Conservation (phyloP, 257 asterid species). For the Solanum acaule region DNA sequence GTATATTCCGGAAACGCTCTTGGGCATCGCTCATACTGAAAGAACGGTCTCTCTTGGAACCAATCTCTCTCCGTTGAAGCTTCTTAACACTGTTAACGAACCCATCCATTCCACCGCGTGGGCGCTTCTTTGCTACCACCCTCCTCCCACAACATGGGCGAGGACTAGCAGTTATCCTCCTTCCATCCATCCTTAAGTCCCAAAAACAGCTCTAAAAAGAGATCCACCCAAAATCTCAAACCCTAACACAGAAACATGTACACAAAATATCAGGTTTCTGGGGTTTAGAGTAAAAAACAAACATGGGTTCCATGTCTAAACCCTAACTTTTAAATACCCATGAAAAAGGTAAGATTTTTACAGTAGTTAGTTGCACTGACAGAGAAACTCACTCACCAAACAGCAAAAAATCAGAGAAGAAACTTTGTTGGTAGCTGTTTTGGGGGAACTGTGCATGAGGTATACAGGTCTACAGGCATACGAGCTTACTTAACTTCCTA, state of each 20-base stretch:
- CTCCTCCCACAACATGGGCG: slow-evolving; percentile 6
- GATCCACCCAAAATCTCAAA: neutral
- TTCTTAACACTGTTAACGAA: slow-evolving; percentile 82
- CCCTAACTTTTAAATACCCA: neutral
- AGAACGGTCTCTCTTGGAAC: slow-evolving; percentile 74
- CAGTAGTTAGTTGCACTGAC: neutral
- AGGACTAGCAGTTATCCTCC: slow-evolving; percentile 10
- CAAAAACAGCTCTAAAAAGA: neutral
- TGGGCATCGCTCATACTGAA: slow-evolving; percentile 94
- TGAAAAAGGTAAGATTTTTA: neutral
- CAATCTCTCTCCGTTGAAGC: slow-evolving; percentile 93
- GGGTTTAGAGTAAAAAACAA: neutral
- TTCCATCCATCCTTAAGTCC: slow-evolving; percentile 8
- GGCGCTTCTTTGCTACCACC: slow-evolving; percentile 12
- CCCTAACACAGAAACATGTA: neutral
- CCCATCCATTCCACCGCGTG: slow-evolving; percentile 4
- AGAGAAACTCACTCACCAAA: neutral
- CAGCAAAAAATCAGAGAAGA: neutral
- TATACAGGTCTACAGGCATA: neutral
- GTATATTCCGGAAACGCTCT: slow-evolving; percentile 38
- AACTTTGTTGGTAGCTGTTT: neutral
- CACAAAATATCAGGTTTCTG: neutral
- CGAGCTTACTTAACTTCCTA: neutral
- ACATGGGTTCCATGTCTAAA: neutral
- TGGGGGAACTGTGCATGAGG: neutral